Conservation (phyloP, 371 early-diverging fungal genomes). For the Mortierella sp. region DNA sequence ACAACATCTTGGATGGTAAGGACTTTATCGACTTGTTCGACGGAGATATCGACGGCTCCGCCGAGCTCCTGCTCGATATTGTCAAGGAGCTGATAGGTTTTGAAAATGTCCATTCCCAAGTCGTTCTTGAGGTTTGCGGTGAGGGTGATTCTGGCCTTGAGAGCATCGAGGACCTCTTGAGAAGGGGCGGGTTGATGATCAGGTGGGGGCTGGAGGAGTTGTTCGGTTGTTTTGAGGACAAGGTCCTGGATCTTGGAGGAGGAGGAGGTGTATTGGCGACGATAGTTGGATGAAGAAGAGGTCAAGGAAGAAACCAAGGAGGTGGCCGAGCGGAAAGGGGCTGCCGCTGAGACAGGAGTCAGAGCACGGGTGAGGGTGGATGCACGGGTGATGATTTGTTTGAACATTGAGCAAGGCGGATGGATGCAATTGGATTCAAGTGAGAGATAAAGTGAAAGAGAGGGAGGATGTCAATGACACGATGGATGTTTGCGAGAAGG, state of each 20-base stretch:
- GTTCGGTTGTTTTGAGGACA: constrained; percentile 21
- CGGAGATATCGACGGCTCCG: constrained; percentile 19
- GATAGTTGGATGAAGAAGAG: not conserved
- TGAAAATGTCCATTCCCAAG: constrained; percentile 40
- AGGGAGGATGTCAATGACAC: no score
- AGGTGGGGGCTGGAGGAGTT: constrained; percentile 23
- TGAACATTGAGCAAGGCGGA: constrained; percentile 1
- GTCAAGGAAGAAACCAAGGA: not conserved
- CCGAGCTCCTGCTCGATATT: constrained; percentile 23
- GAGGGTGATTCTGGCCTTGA: constrained; percentile 15
- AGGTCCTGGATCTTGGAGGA: constrained; percentile 20
- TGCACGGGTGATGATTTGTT: not conserved
- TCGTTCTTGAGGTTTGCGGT: constrained; percentile 21
- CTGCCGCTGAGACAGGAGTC: not conserved
- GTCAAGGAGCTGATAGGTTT: constrained; percentile 39
- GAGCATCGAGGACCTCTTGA: not conserved
- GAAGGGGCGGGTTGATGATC: constrained; percentile 9
- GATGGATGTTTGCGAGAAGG: not conserved
- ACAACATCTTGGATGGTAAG: constrained; percentile 32
- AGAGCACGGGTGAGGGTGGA: constrained; percentile 9
- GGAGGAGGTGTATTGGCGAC: constrained; percentile 2
- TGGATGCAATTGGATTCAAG: not conserved
- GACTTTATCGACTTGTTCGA: constrained; percentile 36
- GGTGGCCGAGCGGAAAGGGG: not conserved
- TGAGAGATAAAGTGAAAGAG: not conserved